These are phyloP conservation scores for Halenospora varia DNA, from an alignment of 495 filamentous ascomycete genomes.

Conservation along the genomic window DNA sequence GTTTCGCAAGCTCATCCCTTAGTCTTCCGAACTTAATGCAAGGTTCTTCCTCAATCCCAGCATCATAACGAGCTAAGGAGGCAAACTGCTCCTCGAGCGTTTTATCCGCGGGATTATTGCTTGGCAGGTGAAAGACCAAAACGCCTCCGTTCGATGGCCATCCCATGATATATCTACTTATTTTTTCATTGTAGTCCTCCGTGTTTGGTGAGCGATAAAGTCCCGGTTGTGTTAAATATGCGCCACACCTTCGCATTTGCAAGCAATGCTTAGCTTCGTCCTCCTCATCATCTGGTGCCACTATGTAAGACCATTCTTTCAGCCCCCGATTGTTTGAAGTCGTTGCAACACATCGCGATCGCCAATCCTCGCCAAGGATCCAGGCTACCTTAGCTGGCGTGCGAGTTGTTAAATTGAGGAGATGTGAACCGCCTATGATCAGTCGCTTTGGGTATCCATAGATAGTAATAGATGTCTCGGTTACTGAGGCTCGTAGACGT, in stretches of 20 bases:
- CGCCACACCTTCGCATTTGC: background rate
- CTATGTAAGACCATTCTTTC: background rate
- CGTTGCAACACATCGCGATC: background rate
- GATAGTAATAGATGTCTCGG: too few species aligned
- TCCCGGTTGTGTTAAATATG: background rate
- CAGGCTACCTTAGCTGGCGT: background rate
- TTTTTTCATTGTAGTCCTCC: background rate
- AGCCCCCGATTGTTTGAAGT: background rate
- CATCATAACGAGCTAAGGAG: background rate
- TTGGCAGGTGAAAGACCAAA: background rate
- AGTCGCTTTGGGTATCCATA: too few species aligned
- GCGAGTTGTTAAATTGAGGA: too few species aligned
- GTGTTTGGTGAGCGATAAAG: background rate
- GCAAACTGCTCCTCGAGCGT: background rate
- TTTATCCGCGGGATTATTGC: background rate
- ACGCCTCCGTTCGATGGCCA: background rate
- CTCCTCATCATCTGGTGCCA: background rate
- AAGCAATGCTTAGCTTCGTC: background rate
- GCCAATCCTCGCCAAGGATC: background rate
- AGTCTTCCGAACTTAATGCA: background rate
- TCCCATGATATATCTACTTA: background rate
- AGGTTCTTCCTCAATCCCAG: background rate
- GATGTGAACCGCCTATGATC: too few species aligned
- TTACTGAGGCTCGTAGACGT: too few species aligned
- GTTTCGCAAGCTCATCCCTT: background rate